phyloP scores from a whole-genome alignment of 73 alveolate genomes.

The Tetrahymena thermophila region DNA sequence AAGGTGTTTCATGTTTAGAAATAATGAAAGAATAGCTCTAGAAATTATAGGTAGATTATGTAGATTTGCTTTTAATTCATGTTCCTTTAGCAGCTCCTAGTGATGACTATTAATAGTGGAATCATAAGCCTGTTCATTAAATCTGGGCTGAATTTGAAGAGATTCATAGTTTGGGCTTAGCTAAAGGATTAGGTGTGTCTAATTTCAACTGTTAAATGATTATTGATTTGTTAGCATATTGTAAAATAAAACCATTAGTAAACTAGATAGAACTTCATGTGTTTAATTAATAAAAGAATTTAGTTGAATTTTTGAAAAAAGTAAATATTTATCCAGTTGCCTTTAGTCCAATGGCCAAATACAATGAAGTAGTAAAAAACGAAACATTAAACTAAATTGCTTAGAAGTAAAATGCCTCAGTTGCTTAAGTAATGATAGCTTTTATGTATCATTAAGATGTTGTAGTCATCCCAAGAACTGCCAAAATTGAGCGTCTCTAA shows the following conservation, averaged over 20 bases:
- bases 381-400: neutral
- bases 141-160: conserved; percentile 63
- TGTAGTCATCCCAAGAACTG: neutral
- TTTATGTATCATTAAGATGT: neutral
- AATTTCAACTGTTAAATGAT: conserved; percentile 68
- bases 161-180: conserved; percentile 52
- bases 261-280: conserved; percentile 77
- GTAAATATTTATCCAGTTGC: conserved; percentile 39
- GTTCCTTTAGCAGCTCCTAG: neutral
- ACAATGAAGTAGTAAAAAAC: neutral
- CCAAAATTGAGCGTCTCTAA: neutral
- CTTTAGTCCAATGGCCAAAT: conserved; percentile 39
- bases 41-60: neutral
- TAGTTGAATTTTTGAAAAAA: conserved; percentile 37
- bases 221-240: conserved; percentile 63
- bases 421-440: neutral
- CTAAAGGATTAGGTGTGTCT: conserved; percentile 61
- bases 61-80: neutral
- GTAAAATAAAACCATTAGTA: conserved; percentile 60
- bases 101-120: neutral
- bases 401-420: neutral
- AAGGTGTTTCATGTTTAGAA: neutral
- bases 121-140: conserved; percentile 51
- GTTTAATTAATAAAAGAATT: conserved; percentile 16
- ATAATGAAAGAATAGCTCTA: neutral